Base-by-base conservation (phyloP, 352 stramenopile species). In the Phytophthora macrochlamydospora region DNA sequence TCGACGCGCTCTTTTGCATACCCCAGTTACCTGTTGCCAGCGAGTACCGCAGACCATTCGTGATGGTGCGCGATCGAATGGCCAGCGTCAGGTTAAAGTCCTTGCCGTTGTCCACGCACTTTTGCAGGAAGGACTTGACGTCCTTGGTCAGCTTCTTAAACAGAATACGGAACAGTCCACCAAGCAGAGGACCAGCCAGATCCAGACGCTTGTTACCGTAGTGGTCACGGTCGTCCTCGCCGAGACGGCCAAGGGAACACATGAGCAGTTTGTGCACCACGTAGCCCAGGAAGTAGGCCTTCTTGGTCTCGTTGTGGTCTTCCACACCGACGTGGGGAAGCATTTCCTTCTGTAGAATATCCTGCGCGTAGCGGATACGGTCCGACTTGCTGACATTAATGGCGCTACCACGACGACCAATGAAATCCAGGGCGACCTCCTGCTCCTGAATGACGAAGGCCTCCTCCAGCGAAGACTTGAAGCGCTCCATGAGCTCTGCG, bases 201-300 rank as follows among this genome's bases (percentile, higher is more conserved):
- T 99, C 98, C 35, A 99, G 74, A 38, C 98, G 91, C 74, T 99
- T 99, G 87, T 99, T 99, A 53, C 97, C 97, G 81, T 99, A 99
- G 77, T 99, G 97, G 87, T 99, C 98, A 65, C 98, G 94, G 78
- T 99, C 98, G 72, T 99, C 98, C 78, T 99, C 97, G 24, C 98
- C 95, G 28, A 98, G 91, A 33, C 98, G 91, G 32, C 97, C 97
- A 11, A 99, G 82, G 59, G 96, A 98, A 71, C 98, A 99, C 90
- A 99, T 99, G 44, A 99, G 89, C 59, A 99, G 73, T 73, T 99
- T 99, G 89, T 99, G 97, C 28, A 99, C 97, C 12, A 99, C 97
- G 79, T 99, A 99, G 44, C 97, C 97, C 7, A 99, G 76, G 75
- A 99, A 99, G 75, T 99, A 99, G 9, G 91, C 87, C 59, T 98